These are phyloP conservation scores for Medicago truncatula DNA, from an alignment of 306 rosid species.

Conservation along the genomic window DNA sequence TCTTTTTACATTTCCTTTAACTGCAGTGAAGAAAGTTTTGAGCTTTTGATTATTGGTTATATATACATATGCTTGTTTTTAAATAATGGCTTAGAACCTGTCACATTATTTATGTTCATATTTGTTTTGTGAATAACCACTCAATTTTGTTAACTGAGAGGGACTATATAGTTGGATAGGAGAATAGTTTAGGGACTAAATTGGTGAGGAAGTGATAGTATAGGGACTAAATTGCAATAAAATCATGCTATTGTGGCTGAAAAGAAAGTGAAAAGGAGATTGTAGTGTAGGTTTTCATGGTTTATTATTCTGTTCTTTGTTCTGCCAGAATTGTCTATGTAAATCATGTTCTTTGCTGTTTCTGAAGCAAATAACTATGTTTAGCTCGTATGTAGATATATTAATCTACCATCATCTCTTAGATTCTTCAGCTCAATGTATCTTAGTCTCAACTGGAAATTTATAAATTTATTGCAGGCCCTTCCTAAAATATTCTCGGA, in stretches of 20 bases:
- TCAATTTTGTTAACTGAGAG: too few relatives aligned
- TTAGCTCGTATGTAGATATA: background rate
- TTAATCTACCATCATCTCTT: too few relatives aligned
- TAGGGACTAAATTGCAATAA: too few relatives aligned
- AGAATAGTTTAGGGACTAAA: too few relatives aligned
- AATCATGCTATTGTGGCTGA: background rate
- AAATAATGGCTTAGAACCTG: background rate
- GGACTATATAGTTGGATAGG: background rate
- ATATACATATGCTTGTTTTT: too few relatives aligned
- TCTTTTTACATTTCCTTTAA: background rate
- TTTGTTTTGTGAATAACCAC: background rate
- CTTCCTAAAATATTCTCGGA: conserved; percentile 61
- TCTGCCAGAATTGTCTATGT: background rate
- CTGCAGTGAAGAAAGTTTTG: background rate
- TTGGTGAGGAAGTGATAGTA: too few relatives aligned
- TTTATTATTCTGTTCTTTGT: background rate
- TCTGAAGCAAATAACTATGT: background rate
- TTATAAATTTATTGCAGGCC: conserved; percentile 52
- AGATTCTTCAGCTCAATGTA: background rate
- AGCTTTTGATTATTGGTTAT: background rate
- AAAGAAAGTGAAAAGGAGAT: background rate
- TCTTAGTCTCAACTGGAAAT: background rate
- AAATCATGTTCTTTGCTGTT: too few relatives aligned
- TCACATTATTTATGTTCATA: background rate
- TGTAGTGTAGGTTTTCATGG: conserved; percentile 13